These are phyloP conservation scores for Xylona heveae DNA, from an alignment of 495 filamentous ascomycete species.

Conservation along the genomic window DNA sequence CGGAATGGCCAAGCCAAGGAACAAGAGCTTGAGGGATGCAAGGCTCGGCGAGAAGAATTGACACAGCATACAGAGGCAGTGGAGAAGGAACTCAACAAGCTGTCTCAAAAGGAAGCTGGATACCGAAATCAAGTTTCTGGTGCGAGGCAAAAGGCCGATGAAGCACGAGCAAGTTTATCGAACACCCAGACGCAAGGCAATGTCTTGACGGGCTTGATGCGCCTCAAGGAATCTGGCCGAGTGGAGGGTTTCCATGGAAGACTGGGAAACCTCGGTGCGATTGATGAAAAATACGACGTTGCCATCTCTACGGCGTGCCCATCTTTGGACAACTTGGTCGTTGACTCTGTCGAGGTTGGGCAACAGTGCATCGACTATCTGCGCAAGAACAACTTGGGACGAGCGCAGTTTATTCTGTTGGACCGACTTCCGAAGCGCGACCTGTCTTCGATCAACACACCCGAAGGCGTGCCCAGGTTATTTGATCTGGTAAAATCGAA, in stretches of 20 bases:
- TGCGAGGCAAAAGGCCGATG: slow-evolving; percentile 81
- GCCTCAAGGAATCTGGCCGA: slow-evolving; percentile 84
- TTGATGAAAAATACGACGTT: slow-evolving; percentile 84
- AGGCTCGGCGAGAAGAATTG: slow-evolving; percentile 43
- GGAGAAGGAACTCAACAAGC: slow-evolving; percentile 46
- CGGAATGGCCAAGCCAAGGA: slow-evolving; percentile 47
- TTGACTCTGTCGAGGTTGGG: slow-evolving; percentile 82
- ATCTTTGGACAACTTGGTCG: slow-evolving; percentile 80
- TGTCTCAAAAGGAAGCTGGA: slow-evolving; percentile 56
- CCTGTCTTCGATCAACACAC: slow-evolving; percentile 58
- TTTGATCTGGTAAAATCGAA: slow-evolving; percentile 88
- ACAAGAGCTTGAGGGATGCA: slow-evolving; percentile 52
- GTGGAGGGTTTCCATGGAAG: slow-evolving; percentile 94
- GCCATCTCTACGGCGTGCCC: slow-evolving; percentile 94
- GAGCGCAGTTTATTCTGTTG: slow-evolving; percentile 90
- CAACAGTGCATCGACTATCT: slow-evolving; percentile 97
- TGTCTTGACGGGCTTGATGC: slow-evolving; percentile 76
- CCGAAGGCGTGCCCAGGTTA: slow-evolving; percentile 74
- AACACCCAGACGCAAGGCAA: slow-evolving; percentile 83
- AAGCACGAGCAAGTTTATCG: slow-evolving; percentile 73
- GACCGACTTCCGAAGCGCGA: slow-evolving; percentile 65
- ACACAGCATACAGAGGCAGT: slow-evolving; percentile 55
- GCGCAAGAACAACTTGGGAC: slow-evolving; percentile 90
- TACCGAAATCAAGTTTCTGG: slow-evolving; percentile 63
- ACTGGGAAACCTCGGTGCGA: slow-evolving; percentile 86